These are phyloP conservation scores for Phaeomoniella chlamydospora DNA, from an alignment of 2,329 filamentous ascomycete species.

Conservation along the genomic window DNA sequence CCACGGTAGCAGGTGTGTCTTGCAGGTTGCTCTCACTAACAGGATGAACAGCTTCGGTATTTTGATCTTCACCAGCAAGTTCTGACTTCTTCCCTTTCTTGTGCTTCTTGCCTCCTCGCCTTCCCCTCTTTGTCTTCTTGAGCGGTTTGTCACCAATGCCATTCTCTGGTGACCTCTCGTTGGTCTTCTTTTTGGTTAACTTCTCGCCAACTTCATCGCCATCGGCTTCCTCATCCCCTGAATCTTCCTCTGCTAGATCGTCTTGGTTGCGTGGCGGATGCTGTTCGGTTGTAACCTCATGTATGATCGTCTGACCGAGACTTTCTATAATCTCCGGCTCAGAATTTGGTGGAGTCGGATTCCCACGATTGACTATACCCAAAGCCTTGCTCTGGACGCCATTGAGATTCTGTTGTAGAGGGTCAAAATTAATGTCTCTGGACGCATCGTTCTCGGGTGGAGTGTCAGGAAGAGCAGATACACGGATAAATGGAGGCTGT, in stretches of 20 bases:
- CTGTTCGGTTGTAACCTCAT: neutral
- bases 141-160: slow-evolving; percentile 8
- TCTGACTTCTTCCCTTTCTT: slow-evolving; percentile 17
- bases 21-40: slow-evolving; percentile 14
- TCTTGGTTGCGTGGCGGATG: slow-evolving; percentile 2
- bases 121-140: slow-evolving; percentile 14
- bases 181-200: slow-evolving; percentile 3
- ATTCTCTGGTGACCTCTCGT: slow-evolving; percentile 6
- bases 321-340: neutral
- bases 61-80: slow-evolving; percentile 11
- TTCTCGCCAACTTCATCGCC: slow-evolving; percentile 5
- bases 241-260: slow-evolving; percentile 4
- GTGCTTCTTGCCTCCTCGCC: slow-evolving; percentile 13
- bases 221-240: slow-evolving; percentile 1
- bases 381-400: neutral
- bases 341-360: neutral
- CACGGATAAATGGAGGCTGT: neutral
- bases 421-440: neutral
- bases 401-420: neutral
- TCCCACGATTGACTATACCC: neutral
- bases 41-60: neutral
- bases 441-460: neutral
- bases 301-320: neutral
- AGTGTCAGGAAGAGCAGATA: neutral
- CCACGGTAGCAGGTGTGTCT: slow-evolving; percentile 19